These are phyloP conservation scores for Corchorus olitorius DNA, from an alignment of 345 rosid species.

Conservation along the genomic window DNA sequence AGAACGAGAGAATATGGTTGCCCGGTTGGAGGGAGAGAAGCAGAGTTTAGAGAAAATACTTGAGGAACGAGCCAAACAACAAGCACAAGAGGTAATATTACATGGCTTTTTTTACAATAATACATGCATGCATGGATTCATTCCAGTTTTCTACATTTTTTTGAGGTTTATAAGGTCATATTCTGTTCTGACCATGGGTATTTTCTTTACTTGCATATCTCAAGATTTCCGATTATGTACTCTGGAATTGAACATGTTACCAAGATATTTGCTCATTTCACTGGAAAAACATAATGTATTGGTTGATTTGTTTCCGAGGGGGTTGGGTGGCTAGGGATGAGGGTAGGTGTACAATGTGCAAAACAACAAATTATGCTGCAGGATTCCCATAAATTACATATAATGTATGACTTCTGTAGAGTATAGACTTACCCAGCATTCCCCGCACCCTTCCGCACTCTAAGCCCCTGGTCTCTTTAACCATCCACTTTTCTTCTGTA, in stretches of 20 bases:
- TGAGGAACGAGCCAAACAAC: conserved; percentile 92
- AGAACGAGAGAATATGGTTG: conserved; percentile 84
- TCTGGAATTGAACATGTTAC: neutral
- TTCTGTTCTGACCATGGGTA: neutral
- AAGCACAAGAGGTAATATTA: conserved; percentile 76
- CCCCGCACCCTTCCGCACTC: no score
- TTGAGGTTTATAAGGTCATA: conserved; percentile 6
- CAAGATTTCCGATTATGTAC: neutral
- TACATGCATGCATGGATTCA: neutral
- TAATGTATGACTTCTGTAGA: neutral
- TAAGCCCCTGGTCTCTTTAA: neutral
- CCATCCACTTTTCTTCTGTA: neutral
- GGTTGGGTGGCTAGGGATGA: neutral
- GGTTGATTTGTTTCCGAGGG: neutral
- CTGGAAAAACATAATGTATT: neutral
- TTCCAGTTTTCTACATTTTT: neutral
- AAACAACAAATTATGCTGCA: neutral
- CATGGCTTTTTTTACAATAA: neutral
- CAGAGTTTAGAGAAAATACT: conserved; percentile 91
- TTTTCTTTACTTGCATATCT: neutral
- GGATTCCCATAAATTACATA: neutral
- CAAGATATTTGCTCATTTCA: neutral
- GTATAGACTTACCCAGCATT: neutral
- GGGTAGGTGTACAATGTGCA: neutral
- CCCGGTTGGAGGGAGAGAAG: conserved; percentile 94